A percentile compares a stretch with the other conserved stretches of the same genome.
Conservation (phyloP, 352 stramenopile genomes). For the Pythium rishiriense region DNA sequence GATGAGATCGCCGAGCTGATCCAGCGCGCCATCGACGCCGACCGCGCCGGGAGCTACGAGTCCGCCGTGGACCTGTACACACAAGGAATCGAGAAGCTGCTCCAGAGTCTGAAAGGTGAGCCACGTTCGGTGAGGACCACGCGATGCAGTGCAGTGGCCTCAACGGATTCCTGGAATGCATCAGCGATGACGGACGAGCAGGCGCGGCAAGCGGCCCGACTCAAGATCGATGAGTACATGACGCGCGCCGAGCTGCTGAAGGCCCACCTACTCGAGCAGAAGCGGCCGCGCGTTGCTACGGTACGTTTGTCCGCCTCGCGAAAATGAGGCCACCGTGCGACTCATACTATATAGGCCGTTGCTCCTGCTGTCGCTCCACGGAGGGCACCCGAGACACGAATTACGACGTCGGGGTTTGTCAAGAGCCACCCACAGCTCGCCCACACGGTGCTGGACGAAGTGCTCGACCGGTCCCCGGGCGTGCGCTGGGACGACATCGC, state of each 20-base stretch:
- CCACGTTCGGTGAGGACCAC: too few relatives aligned
- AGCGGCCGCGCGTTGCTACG: conserved; percentile 17
- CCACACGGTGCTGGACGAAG: conserved; percentile 82
- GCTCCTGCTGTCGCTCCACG: neutral
- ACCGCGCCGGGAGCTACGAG: conserved; percentile 44
- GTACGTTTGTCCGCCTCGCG: neutral
- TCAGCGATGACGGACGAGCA: conserved; percentile 31
- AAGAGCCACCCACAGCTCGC: conserved; percentile 62
- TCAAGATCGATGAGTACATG: conserved; percentile 83
- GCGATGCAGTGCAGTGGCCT: too few relatives aligned
- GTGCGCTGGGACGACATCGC: conserved; percentile 86
- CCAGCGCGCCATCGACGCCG: conserved; percentile 53
- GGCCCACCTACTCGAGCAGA: conserved; percentile 19
- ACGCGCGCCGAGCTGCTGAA: conserved; percentile 74
- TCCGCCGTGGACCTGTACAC: conserved; percentile 73
- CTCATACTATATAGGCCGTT: too few relatives aligned
- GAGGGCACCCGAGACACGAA: neutral
- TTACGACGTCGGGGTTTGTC: conserved; percentile 37
- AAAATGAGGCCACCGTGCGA: neutral
- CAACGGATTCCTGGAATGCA: neutral
- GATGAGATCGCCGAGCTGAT: conserved; percentile 53
- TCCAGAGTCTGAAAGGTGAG: conserved; percentile 61
- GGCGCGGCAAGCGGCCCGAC: conserved; percentile 32
- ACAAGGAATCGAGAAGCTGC: conserved; percentile 72
- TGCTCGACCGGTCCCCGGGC: conserved; percentile 75